Conservation (phyloP, 2,329 filamentous ascomycete species). For the Neofusicoccum sp. region DNA sequence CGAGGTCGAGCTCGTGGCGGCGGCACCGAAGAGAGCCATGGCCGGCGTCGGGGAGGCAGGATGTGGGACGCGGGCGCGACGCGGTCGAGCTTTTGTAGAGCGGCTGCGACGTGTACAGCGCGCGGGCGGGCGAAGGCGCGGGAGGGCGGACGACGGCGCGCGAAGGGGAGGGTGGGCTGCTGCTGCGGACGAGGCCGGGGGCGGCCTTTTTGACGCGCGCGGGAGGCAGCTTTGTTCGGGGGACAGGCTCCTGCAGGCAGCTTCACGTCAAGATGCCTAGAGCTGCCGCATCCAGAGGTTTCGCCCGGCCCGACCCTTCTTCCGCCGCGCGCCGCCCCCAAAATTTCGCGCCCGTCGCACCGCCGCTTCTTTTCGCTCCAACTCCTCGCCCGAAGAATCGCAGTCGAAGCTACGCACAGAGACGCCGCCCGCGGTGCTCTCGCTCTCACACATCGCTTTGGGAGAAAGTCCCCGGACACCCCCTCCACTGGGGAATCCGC, state of each 20-base stretch:
- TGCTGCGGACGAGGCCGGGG: background rate
- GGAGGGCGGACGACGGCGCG: background rate
- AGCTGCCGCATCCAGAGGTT: slow-evolving; percentile 6
- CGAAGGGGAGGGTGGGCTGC: background rate
- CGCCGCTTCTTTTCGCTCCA: slow-evolving; percentile 43
- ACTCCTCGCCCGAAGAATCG: slow-evolving; percentile 99
- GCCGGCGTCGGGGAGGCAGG: background rate
- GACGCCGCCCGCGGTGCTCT: slow-evolving; percentile 42
- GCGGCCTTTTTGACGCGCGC: slow-evolving; percentile 7
- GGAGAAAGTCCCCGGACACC: slow-evolving; percentile 99
- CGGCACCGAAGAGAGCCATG: slow-evolving; percentile 65
- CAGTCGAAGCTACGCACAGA: slow-evolving; percentile 98
- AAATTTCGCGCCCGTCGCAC: background rate
- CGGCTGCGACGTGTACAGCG: slow-evolving; percentile 13
- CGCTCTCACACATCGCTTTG: slow-evolving; percentile 67
- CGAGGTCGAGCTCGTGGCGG: slow-evolving; percentile 50
- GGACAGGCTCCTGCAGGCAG: slow-evolving; percentile 3
- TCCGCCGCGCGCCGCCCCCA: background rate
- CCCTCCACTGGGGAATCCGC: slow-evolving; percentile 60
- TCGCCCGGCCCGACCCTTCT: slow-evolving; percentile 4
- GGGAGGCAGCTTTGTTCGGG: slow-evolving; percentile 9
- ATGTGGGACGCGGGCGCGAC: slow-evolving; percentile 24
- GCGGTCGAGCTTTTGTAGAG: slow-evolving; percentile 18
- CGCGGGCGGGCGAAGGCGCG: background rate
- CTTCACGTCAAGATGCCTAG: slow-evolving; percentile 14